A percentile compares a stretch with the other conserved stretches of the same genome.
Evolutionary conservation across 306 rosid species (phyloP).

Genomic region (Gastrolobium villosum): DNA sequence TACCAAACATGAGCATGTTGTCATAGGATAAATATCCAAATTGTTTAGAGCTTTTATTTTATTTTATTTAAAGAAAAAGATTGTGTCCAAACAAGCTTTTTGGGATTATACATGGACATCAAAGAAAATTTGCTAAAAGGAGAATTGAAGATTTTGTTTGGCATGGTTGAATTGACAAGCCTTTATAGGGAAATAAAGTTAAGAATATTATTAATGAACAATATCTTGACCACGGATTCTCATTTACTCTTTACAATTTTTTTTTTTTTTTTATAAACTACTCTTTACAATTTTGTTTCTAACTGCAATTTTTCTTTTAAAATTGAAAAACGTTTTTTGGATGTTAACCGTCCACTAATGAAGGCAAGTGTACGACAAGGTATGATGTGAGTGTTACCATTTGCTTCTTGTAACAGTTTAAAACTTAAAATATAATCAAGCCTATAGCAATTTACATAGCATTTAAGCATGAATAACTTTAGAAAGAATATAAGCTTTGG

Average conservation of each 20-base stretch:
- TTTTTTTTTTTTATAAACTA: too few species aligned
- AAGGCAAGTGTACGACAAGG: conserved; percentile 35
- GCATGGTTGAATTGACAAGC: conserved; percentile 41
- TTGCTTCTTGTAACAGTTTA: neutral
- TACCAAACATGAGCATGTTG: neutral
- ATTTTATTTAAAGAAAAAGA: neutral
- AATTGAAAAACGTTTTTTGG: neutral
- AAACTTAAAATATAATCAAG: conserved; percentile 27
- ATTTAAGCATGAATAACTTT: conserved; percentile 38
- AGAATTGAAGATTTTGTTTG: conserved; percentile 37
- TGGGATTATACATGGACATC: conserved; percentile 19
- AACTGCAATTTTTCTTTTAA: conserved; percentile 16
- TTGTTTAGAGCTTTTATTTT: neutral
- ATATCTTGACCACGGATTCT: conserved; percentile 42
- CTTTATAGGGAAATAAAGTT: conserved; percentile 38
- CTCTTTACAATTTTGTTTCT: conserved; percentile 28
- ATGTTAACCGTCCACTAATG: conserved; percentile 9
- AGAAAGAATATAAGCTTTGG: conserved; percentile 23
- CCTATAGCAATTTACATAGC: conserved; percentile 12
- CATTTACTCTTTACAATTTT: conserved; percentile 3
- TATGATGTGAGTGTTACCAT: neutral
- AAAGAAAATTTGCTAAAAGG: conserved; percentile 42
- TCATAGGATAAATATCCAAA: conserved; percentile 25
- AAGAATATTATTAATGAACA: conserved; percentile 37
- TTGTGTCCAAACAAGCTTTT: conserved; percentile 9